Conservation (phyloP, 129 eudicot species). For the Tagetes patula region DNA sequence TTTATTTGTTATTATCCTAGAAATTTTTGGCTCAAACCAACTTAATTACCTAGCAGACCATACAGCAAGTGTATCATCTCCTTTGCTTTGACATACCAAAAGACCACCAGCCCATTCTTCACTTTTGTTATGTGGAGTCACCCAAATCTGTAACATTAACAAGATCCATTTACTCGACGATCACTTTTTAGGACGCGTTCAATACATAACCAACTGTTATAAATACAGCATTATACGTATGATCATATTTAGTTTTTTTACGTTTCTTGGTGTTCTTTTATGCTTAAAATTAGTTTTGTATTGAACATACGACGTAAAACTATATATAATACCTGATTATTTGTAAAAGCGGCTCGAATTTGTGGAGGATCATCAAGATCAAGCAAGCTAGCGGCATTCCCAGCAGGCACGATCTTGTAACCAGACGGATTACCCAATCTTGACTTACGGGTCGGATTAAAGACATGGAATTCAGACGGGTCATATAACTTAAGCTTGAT, state of each 20-base stretch:
- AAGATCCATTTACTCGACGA: not conserved
- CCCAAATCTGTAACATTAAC: slow-evolving; percentile 41
- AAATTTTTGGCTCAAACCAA: not conserved
- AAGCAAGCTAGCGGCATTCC: slow-evolving; percentile 54
- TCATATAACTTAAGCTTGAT: slow-evolving; percentile 46
- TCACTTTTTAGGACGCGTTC: too few species aligned
- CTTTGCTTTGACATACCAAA: slow-evolving; percentile 48
- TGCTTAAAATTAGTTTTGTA: too few species aligned
- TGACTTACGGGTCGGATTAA: slow-evolving; percentile 43
- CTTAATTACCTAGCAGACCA: slow-evolving; percentile 58
- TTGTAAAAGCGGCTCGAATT: slow-evolving; percentile 46
- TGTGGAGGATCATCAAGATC: slow-evolving; percentile 54
- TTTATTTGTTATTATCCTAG: too few species aligned
- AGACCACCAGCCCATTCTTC: slow-evolving; percentile 64
- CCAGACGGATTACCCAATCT: slow-evolving; percentile 56
- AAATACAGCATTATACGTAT: too few species aligned
- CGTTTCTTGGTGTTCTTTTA: too few species aligned
- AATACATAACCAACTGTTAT: too few species aligned
- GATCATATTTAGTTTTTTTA: too few species aligned
- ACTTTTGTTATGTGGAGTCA: slow-evolving; percentile 44
- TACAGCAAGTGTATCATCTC: slow-evolving; percentile 52
- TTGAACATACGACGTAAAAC: not conserved
- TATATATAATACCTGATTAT: slow-evolving; percentile 40
- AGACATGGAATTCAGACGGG: slow-evolving; percentile 46
- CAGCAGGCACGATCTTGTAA: slow-evolving; percentile 49